phyloP scores from a whole-genome alignment of 768 basidiomycete species.

The Boletus barrowsii region DNA sequence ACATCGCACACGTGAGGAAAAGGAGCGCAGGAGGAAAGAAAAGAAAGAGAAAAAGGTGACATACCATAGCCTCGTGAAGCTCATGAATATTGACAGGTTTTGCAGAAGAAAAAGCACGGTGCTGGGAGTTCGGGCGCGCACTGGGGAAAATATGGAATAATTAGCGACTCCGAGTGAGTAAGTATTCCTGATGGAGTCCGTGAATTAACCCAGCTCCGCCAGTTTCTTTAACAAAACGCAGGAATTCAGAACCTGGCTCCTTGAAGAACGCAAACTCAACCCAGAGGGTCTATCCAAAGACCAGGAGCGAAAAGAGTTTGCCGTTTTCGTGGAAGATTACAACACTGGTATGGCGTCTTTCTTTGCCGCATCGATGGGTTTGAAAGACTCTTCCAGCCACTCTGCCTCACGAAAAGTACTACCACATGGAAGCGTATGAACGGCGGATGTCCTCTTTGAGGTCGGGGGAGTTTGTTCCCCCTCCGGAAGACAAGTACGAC shows the following conservation, averaged over 20 bases:
- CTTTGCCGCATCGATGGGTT: neutral
- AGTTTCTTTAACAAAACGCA: slow-evolving; percentile 80
- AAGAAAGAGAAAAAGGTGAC: slow-evolving; percentile 71
- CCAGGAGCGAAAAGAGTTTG: slow-evolving; percentile 81
- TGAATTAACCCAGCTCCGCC: slow-evolving; percentile 12
- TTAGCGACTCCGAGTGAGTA: slow-evolving; percentile 78
- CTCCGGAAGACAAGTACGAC: slow-evolving; percentile 72
- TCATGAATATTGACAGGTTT: slow-evolving; percentile 2
- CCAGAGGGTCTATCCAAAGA: slow-evolving; percentile 87
- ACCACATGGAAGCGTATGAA: slow-evolving; percentile 85
- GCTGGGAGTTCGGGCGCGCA: slow-evolving; percentile 48
- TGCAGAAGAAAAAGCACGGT: slow-evolving; percentile 58
- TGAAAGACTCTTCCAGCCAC: slow-evolving; percentile 54
- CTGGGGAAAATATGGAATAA: slow-evolving; percentile 91
- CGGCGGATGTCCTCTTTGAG: slow-evolving; percentile 80
- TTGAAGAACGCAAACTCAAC: slow-evolving; percentile 89
- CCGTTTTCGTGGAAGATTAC: slow-evolving; percentile 77
- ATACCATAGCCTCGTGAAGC: neutral
- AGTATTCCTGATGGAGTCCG: slow-evolving; percentile 1
- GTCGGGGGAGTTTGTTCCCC: slow-evolving; percentile 78
- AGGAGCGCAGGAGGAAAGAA: slow-evolving; percentile 56
- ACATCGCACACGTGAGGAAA: slow-evolving; percentile 42
- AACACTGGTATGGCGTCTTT: slow-evolving; percentile 58
- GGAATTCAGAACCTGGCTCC: slow-evolving; percentile 90
- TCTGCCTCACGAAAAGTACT: slow-evolving; percentile 92